Percentiles rank a stretch among this genome's conserved stretches.
Conservation (phyloP, 208 protist species). For the Zelonia costaricensis region DNA sequence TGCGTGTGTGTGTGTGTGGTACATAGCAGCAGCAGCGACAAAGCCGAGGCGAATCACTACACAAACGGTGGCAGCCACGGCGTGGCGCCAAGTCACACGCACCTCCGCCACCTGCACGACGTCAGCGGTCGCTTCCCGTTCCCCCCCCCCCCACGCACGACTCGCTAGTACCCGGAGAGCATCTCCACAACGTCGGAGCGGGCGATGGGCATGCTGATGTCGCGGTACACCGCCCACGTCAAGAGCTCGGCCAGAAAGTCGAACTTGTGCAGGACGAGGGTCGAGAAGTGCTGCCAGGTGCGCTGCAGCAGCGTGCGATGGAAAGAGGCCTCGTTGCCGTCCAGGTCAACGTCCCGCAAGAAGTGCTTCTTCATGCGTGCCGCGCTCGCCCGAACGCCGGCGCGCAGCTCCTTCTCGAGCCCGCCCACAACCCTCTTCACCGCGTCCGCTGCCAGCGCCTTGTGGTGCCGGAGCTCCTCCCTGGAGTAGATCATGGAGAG, state of each 20-base stretch:
- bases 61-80: no score
- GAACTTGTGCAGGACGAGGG: constrained; percentile 73
- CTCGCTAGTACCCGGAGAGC: constrained; percentile 43
- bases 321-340: constrained; percentile 67
- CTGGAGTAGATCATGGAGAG: constrained; percentile 70
- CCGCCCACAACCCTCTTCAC: constrained; percentile 56
- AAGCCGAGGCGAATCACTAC: no score
- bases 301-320: constrained; percentile 79
- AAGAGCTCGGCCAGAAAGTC: constrained; percentile 64
- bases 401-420: constrained; percentile 71
- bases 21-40: not conserved
- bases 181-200: constrained; percentile 44
- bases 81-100: not conserved
- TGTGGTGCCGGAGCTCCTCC: constrained; percentile 88
- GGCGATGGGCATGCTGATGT: constrained; percentile 37
- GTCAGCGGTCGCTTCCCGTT: no score
- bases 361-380: constrained; percentile 86
- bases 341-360: constrained; percentile 61
- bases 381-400: constrained; percentile 62
- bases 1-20: not conserved
- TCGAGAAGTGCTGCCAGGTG: constrained; percentile 80
- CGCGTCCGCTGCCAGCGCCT: constrained; percentile 61
- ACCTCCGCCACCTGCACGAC: no score
- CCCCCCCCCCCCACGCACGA: no score
- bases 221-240: constrained; percentile 56